Percentiles rank a stretch among this genome's conserved stretches.
These are phyloP conservation scores for Penicillium psychrofluorescens DNA, from an alignment of 495 filamentous ascomycete species.

Conservation along the genomic window DNA sequence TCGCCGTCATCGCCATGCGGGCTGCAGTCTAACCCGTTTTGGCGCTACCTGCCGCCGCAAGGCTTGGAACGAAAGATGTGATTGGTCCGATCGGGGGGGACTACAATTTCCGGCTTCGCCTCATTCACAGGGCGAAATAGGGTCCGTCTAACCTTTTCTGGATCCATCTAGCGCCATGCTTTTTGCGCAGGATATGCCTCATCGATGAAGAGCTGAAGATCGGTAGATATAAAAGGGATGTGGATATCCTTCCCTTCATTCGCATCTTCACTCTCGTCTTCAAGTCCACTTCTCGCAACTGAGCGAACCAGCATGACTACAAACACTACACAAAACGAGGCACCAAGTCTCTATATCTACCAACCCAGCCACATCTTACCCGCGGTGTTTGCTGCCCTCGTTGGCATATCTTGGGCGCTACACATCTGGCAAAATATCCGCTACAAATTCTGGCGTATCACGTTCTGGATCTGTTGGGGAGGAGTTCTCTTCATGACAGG, in stretches of 20 bases:
- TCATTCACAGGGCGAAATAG: conserved; percentile 1
- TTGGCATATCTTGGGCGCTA: conserved; percentile 23
- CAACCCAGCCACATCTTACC: conserved; percentile 33
- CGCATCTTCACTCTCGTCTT: not conserved
- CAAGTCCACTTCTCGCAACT: not conserved
- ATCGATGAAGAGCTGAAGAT: no score
- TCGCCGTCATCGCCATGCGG: not conserved
- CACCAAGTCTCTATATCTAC: conserved; percentile 20
- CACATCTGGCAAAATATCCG: conserved; percentile 35
- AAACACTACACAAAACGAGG: not conserved
- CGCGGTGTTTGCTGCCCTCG: conserved; percentile 27
- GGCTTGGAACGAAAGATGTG: not conserved
- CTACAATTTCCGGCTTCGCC: conserved; percentile 3
- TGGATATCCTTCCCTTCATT: not conserved
- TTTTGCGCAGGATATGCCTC: no score
- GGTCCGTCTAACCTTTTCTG: not conserved
- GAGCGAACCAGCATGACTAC: conserved; percentile 3
- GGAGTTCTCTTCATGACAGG: conserved; percentile 32
- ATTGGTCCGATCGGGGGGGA: not conserved
- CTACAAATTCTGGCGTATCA: conserved; percentile 36
- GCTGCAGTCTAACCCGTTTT: conserved; percentile 9
- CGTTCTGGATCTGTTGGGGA: conserved; percentile 38
- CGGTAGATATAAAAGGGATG: not conserved
- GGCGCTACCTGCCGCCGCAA: conserved; percentile 10
- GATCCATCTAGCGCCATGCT: not conserved